Percentiles rank a stretch among this genome's conserved stretches.
These are phyloP conservation scores for Chloranthus sessilifolius DNA, from an alignment of 164 flowering plant genomes.

Conservation along the genomic window DNA sequence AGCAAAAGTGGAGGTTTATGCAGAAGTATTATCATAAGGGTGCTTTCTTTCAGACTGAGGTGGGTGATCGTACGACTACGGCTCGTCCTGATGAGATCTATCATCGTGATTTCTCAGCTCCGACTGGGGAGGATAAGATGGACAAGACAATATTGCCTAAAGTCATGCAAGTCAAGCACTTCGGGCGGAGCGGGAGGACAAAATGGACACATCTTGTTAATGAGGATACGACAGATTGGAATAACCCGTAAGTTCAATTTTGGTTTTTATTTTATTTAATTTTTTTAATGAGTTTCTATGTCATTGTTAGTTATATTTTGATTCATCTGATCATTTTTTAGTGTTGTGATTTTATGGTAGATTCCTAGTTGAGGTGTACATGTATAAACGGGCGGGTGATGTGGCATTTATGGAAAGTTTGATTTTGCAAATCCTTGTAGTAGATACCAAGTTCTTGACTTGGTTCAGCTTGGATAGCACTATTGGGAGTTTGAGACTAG, in stretches of 20 bases:
- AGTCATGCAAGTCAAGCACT: conserved; percentile 96
- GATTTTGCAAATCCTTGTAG: no score
- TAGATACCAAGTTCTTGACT: no score
- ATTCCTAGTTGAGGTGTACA: no score
- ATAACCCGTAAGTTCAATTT: conserved; percentile 64
- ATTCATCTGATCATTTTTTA: no score
- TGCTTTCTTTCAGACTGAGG: conserved; percentile 74
- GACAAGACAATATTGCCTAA: conserved; percentile 80
- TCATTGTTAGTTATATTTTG: no score
- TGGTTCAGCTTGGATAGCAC: no score
- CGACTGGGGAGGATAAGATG: conserved; percentile 93
- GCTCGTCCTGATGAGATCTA: conserved; percentile 48
- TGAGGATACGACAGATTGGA: conserved; percentile 96
- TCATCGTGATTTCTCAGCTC: conserved; percentile 74
- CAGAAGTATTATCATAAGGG: conserved; percentile 96
- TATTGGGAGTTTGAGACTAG: no score
- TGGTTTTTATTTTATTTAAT: background rate
- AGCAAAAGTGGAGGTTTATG: conserved; percentile 95
- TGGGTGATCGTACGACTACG: conserved; percentile 52
- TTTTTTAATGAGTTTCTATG: no score
- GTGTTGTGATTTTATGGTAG: no score
- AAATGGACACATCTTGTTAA: conserved; percentile 96
- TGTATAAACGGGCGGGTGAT: no score
- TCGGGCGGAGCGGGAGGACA: conserved; percentile 95
- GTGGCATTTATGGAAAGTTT: no score